A percentile compares a stretch with the other conserved stretches of the same genome.
These are phyloP conservation scores for Penicillium odoratum DNA, from an alignment of 495 filamentous ascomycete species.

Conservation along the genomic window DNA sequence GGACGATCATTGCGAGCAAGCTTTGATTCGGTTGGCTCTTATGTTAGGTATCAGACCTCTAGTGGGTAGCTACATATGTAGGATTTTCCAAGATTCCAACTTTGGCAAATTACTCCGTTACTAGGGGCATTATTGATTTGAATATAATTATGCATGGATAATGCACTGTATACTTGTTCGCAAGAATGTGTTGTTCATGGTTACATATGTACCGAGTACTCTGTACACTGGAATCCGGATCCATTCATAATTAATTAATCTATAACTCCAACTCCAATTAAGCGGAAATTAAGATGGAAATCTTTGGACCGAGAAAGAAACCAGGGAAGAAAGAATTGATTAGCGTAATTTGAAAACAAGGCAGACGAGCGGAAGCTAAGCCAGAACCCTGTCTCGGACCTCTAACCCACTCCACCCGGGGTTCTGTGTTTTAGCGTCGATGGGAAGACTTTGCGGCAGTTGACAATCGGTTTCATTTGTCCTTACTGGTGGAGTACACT, in stretches of 20 bases:
- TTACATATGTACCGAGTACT: neutral
- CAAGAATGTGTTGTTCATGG: neutral
- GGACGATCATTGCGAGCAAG: neutral
- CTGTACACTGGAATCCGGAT: too few relatives aligned
- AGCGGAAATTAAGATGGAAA: neutral
- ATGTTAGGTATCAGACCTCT: neutral
- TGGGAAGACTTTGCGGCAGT: conserved; percentile 11
- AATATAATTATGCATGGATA: neutral
- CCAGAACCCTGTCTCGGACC: conserved; percentile 21
- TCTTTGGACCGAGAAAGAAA: neutral
- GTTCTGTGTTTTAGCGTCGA: conserved; percentile 19
- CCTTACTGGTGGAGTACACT: neutral
- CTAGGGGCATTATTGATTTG: too few relatives aligned
- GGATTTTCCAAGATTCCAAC: neutral
- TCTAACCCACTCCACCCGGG: conserved; percentile 8
- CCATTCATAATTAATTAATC: neutral
- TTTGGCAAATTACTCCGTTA: neutral
- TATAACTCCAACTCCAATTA: neutral
- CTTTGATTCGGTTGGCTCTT: neutral
- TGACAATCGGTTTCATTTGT: neutral
- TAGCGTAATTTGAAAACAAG: conserved; percentile 17
- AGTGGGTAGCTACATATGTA: neutral
- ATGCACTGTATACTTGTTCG: neutral
- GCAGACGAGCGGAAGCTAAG: conserved; percentile 20
- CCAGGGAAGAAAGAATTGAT: too few relatives aligned